A percentile compares a stretch with the other conserved stretches of the same genome.
Evolutionary conservation across 257 asterid species (phyloP).

Genomic region (Penstemon barbatus): DNA sequence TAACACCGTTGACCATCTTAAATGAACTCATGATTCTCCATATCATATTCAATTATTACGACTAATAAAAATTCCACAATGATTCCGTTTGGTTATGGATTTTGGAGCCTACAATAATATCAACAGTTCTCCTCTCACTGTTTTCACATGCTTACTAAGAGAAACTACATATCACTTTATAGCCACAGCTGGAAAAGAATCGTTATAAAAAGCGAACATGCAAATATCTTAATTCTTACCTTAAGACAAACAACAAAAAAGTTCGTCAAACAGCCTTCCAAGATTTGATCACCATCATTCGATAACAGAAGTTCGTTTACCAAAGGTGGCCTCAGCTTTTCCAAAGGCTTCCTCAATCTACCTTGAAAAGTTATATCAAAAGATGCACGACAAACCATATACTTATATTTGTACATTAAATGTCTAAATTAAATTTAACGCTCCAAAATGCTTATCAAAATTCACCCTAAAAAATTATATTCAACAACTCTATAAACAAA

Average conservation of each 20-base stretch:
- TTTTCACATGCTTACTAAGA: background rate
- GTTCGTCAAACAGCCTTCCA: slow-evolving; percentile 87
- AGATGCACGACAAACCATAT: slow-evolving; percentile 22
- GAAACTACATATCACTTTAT: background rate
- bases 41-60: background rate
- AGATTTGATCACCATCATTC: slow-evolving; percentile 72
- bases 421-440: slow-evolving; percentile 6
- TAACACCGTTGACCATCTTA: background rate
- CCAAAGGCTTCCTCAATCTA: slow-evolving; percentile 80
- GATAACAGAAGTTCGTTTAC: slow-evolving; percentile 78
- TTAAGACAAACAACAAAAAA: slow-evolving; percentile 68
- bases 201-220: background rate
- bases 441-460: background rate
- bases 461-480: background rate
- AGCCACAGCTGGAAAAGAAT: background rate
- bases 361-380: slow-evolving; percentile 29
- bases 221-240: slow-evolving; percentile 41
- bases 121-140: background rate
- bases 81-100: background rate
- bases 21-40: background rate
- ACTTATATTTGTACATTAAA: slow-evolving; percentile 15
- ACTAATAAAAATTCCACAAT: background rate
- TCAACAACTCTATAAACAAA: background rate
- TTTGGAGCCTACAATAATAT: background rate
- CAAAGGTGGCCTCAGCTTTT: slow-evolving; percentile 87